Evolutionary conservation across 495 filamentous ascomycete species (phyloP), one percentile per base, ranked within the genome.

Genomic region (Talaromyces nanjingensis): DNA sequence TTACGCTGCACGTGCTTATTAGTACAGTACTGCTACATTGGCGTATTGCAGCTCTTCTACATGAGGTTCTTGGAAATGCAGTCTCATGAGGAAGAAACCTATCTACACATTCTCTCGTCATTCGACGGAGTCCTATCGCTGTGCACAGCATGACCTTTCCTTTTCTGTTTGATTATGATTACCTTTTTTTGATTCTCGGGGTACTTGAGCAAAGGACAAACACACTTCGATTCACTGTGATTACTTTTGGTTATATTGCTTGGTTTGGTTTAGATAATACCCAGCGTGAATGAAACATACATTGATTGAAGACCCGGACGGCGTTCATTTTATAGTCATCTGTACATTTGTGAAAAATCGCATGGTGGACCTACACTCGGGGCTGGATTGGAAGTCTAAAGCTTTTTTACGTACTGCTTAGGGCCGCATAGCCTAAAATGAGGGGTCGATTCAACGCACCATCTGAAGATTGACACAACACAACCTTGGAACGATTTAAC

Each of bases 231-330:
- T 60, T 60, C 59, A n/a, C 22, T 60, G 33, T 47, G 39, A 60
- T 45, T 47, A 45, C 14, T 59, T 59, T 37, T 59, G 16, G 18
- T 59, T 37, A 24, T 59, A 24, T 37, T 59, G 18, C 18, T 68
- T 70, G 63, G 60, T 59, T 65, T 42, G 45, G 65, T 67, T 67
- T 73, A 68, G 63, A 66, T 66, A 73, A 72, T 70, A 72, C 70
- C 68, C 70, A 71, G 65, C 68, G 49, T 27, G 53, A 34, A 64
- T 59, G 56, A 55, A 27, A 55, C 54, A 49, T 49, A 49, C 45
- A 49, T 49, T 49, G 27, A 27, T 27, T 27, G 27, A 27, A 27
- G 27, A 27, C 27, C 27, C 27, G 27, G 27, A 27, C 27, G 27
- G 27, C 27, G 27, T 0, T 27, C 27, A 27, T 27, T 25, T 27